Conservation (phyloP, 805 yeast genomes). For the Candida multigemmis region DNA sequence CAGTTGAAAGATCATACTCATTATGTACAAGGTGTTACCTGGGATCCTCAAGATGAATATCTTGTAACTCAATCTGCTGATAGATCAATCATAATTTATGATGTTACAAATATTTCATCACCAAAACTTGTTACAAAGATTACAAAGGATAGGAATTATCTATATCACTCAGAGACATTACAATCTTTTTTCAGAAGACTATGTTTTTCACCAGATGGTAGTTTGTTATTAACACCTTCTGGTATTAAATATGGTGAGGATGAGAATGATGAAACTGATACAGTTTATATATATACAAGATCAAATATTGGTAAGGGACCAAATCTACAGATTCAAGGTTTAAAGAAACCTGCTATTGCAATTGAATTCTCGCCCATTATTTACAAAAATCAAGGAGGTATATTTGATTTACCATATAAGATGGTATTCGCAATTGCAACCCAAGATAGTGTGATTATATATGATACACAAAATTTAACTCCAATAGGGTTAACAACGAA, state of each 20-base stretch:
- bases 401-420: slow-evolving; percentile 60
- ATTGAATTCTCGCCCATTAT: slow-evolving; percentile 65
- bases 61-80: slow-evolving; percentile 89
- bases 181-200: slow-evolving; percentile 87
- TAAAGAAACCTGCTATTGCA: slow-evolving; percentile 78
- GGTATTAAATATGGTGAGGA: slow-evolving; percentile 37
- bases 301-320: slow-evolving; percentile 63
- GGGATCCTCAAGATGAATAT: slow-evolving; percentile 83
- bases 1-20: slow-evolving; percentile 71
- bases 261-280: slow-evolving; percentile 34
- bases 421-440: slow-evolving; percentile 92
- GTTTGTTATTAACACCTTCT: slow-evolving; percentile 66
- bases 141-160: slow-evolving; percentile 11
- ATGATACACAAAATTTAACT: slow-evolving; percentile 61
- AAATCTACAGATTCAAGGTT: slow-evolving; percentile 67
- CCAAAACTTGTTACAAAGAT: slow-evolving; percentile 17
- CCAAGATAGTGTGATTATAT: slow-evolving; percentile 71
- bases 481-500: slow-evolving; percentile 74
- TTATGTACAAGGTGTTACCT: slow-evolving; percentile 90
- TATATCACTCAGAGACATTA: slow-evolving; percentile 80
- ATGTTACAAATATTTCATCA: neutral
- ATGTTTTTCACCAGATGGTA: slow-evolving; percentile 86
- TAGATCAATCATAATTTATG: slow-evolving; percentile 66
- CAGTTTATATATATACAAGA: slow-evolving; percentile 75
- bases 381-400: slow-evolving; percentile 35